Percentiles rank a stretch among this genome's conserved stretches.
These are phyloP conservation scores for Colletotrichum truncatum DNA, from an alignment of 2,329 filamentous ascomycete genomes.

Conservation along the genomic window DNA sequence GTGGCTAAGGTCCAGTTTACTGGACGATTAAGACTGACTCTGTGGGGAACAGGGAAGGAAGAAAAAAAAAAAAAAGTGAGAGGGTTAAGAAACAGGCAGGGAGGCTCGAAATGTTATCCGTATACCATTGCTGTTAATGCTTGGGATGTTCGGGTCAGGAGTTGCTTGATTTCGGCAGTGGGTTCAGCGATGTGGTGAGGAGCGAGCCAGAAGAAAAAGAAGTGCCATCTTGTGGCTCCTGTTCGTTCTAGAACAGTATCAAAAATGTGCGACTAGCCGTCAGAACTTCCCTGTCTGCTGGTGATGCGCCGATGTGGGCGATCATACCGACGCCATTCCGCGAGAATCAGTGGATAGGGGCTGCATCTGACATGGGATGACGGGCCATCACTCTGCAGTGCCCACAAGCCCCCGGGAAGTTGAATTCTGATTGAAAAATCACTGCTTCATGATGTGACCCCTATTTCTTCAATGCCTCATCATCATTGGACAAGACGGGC, in stretches of 20 bases:
- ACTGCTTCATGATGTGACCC: neutral
- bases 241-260: conserved; percentile 8
- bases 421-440: neutral
- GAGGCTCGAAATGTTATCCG: neutral
- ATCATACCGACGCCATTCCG: conserved; percentile 18
- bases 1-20: neutral
- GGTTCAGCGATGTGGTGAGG: neutral
- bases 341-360: conserved; percentile 2
- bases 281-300: neutral
- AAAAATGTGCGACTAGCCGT: neutral
- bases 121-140: conserved; percentile 14
- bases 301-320: conserved; percentile 16
- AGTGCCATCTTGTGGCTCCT: no score
- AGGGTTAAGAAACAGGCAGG: neutral
- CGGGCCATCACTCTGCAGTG: conserved; percentile 7
- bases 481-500: neutral
- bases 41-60: neutral
- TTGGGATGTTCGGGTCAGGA: neutral
- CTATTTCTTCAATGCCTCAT: neutral
- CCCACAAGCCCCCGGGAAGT: neutral
- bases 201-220: neutral
- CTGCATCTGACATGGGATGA: neutral
- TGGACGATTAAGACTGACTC: neutral
- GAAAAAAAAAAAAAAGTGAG: neutral
- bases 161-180: neutral